Evolutionary conservation across 2,329 filamentous ascomycete genomes (phyloP).

Genomic region (Xenosphaeropsis pyriputrescens): DNA sequence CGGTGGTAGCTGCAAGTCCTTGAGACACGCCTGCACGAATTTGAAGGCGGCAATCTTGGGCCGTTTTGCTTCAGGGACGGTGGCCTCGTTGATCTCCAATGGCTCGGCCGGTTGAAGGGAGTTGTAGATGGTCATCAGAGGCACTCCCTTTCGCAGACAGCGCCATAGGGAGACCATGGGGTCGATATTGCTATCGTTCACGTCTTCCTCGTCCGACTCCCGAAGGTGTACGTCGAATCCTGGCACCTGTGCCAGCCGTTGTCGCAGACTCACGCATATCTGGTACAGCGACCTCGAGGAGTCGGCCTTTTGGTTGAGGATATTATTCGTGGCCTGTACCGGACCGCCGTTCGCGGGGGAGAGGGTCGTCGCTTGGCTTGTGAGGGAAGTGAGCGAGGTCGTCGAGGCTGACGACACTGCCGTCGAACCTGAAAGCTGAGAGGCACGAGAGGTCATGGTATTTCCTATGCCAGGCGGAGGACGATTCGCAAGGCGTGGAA

Average conservation of each 20-base stretch:
- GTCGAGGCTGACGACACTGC: constrained; percentile 16
- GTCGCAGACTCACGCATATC: constrained; percentile 76
- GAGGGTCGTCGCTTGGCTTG: constrained; percentile 17
- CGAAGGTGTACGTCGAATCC: constrained; percentile 64
- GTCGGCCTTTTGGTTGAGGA: constrained; percentile 94
- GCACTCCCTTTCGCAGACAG: constrained; percentile 69
- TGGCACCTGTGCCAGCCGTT: constrained; percentile 69
- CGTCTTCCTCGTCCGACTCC: constrained; percentile 56
- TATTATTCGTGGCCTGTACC: constrained; percentile 71
- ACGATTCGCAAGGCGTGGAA: constrained; percentile 6
- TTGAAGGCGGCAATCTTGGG: constrained; percentile 83
- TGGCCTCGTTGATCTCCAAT: constrained; percentile 51
- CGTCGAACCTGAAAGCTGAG: constrained; percentile 48
- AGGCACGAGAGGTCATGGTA: constrained; percentile 29
- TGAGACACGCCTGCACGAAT: constrained; percentile 80
- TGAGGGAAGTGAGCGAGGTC: constrained; percentile 17
- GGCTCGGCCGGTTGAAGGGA: constrained; percentile 55
- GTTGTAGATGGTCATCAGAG: constrained; percentile 83
- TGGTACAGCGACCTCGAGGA: constrained; percentile 87
- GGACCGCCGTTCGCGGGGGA: constrained; percentile 36
- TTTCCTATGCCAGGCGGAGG: constrained; percentile 13
- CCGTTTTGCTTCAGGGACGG: constrained; percentile 52
- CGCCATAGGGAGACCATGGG: constrained; percentile 88
- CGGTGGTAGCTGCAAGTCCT: constrained; percentile 63
- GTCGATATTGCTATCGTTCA: constrained; percentile 47